Conservation (phyloP, 495 filamentous ascomycete genomes). For the Pyrenula aspistea region DNA sequence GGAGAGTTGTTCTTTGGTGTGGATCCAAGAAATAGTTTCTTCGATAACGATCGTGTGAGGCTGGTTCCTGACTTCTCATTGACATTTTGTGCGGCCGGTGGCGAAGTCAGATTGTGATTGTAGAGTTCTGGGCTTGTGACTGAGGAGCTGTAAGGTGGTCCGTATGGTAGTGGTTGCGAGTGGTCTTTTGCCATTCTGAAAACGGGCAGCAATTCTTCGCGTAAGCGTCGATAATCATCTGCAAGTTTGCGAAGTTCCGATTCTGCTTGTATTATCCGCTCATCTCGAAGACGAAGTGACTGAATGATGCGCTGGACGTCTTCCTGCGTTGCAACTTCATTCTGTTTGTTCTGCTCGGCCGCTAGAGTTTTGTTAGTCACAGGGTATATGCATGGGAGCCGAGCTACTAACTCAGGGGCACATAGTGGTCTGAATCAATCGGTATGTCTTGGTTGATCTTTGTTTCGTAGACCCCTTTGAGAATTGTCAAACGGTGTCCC, state of each 20-base stretch:
- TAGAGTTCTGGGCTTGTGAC: constrained; percentile 22
- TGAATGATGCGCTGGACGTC: constrained; percentile 83
- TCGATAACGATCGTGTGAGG: constrained; percentile 76
- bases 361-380: constrained; percentile 35
- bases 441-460: constrained; percentile 87
- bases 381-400: not conserved
- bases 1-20: constrained; percentile 73
- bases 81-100: constrained; percentile 19
- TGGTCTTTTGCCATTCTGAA: constrained; percentile 82
- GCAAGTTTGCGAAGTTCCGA: constrained; percentile 66
- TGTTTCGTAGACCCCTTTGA: constrained; percentile 89
- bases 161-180: constrained; percentile 68
- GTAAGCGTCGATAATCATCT: constrained; percentile 71
- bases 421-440: constrained; percentile 85
- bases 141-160: constrained; percentile 9
- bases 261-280: constrained; percentile 70
- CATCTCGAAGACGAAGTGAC: constrained; percentile 74
- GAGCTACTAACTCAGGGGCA: constrained; percentile 68
- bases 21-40: constrained; percentile 73
- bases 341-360: constrained; percentile 74
- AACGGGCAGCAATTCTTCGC: constrained; percentile 84
- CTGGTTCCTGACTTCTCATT: constrained; percentile 31
- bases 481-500: constrained; percentile 84
- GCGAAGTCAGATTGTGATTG: constrained; percentile 27
- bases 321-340: constrained; percentile 77